phyloP scores from a whole-genome alignment of 2,329 filamentous ascomycete genomes.

The Xylaria sp. region DNA sequence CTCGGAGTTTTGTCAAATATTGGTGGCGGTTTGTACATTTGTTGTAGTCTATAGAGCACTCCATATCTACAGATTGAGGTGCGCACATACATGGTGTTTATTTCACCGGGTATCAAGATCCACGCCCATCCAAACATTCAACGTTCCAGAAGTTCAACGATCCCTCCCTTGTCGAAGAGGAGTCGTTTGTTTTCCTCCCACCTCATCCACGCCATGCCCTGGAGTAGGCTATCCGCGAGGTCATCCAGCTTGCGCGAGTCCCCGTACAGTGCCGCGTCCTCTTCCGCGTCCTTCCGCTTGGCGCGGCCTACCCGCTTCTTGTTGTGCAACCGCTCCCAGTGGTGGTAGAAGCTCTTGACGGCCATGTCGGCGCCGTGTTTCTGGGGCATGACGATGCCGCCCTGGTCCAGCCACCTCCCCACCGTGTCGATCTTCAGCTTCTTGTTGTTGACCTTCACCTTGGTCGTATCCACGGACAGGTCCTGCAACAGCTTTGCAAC shows the following conservation, averaged over 20 bases:
- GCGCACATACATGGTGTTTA: background rate
- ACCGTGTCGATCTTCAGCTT: conserved; percentile 67
- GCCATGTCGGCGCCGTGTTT: conserved; percentile 10
- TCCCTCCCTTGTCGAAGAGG: conserved; percentile 36
- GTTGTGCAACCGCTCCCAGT: conserved; percentile 28
- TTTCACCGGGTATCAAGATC: background rate
- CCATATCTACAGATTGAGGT: conserved; percentile 8
- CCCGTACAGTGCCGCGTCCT: conserved; percentile 34
- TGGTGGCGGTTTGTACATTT: conserved; percentile 20
- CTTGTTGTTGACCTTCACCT: conserved; percentile 49
- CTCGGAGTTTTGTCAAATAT: conserved; percentile 11
- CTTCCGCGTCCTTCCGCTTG: conserved; percentile 35
- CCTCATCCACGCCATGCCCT: conserved; percentile 74
- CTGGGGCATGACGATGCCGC: conserved; percentile 20
- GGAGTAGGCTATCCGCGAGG: conserved; percentile 76
- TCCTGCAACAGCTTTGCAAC: conserved; percentile 14
- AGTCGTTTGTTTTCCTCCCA: conserved; percentile 67
- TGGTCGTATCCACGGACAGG: conserved; percentile 38
- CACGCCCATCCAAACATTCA: no score
- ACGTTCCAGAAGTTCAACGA: conserved; percentile 22
- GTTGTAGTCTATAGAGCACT: conserved; percentile 16
- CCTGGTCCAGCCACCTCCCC: conserved; percentile 51
- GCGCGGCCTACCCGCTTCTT: conserved; percentile 22
- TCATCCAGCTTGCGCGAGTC: conserved; percentile 72
- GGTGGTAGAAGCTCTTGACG: conserved; percentile 18